These are phyloP conservation scores for Platismatia glauca DNA, from an alignment of 495 filamentous ascomycete genomes.

Conservation along the genomic window DNA sequence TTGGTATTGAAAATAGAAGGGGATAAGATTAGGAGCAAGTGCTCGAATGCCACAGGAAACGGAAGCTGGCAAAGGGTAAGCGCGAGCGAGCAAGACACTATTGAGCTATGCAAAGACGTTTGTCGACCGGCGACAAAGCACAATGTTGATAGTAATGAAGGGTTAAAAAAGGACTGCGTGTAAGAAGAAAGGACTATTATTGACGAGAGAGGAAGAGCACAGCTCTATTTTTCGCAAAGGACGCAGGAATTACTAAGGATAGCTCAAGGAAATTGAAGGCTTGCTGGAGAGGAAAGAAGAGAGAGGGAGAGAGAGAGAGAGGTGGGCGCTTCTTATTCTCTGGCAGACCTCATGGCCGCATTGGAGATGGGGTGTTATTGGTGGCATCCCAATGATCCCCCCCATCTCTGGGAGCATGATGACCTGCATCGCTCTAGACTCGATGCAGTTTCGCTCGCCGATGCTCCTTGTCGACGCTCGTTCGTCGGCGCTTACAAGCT, in stretches of 20 bases:
- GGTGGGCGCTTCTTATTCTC: slow-evolving; percentile 25
- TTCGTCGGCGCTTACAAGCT: slow-evolving; percentile 7
- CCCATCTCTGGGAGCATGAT: slow-evolving; percentile 14
- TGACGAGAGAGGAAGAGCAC: slow-evolving; percentile 29
- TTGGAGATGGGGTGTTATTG: background rate
- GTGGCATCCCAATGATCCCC: background rate
- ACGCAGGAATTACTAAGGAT: slow-evolving; percentile 29
- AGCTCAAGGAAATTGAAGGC: slow-evolving; percentile 61
- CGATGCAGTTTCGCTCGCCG: background rate
- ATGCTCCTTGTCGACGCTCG: slow-evolving; percentile 1
- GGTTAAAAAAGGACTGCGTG: slow-evolving; percentile 15
- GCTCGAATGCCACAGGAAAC: slow-evolving; percentile 9
- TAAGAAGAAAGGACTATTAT: slow-evolving; percentile 20
- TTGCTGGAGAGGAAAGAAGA: slow-evolving; percentile 61
- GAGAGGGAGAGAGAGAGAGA: slow-evolving; percentile 38
- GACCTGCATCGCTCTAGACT: slow-evolving; percentile 17
- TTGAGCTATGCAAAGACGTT: slow-evolving; percentile 36
- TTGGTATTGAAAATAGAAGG: slow-evolving; percentile 18
- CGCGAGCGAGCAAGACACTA: slow-evolving; percentile 52
- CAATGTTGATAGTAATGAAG: slow-evolving; percentile 31
- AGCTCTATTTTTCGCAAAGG: slow-evolving; percentile 21
- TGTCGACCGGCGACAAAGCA: slow-evolving; percentile 46
- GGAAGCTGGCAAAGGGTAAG: slow-evolving; percentile 17
- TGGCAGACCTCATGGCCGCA: slow-evolving; percentile 7
- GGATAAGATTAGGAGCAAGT: slow-evolving; percentile 14